A percentile compares a stretch with the other conserved stretches of the same genome.
Evolutionary conservation across 805 yeast species (phyloP).

Genomic region (Metschnikowia sp.): DNA sequence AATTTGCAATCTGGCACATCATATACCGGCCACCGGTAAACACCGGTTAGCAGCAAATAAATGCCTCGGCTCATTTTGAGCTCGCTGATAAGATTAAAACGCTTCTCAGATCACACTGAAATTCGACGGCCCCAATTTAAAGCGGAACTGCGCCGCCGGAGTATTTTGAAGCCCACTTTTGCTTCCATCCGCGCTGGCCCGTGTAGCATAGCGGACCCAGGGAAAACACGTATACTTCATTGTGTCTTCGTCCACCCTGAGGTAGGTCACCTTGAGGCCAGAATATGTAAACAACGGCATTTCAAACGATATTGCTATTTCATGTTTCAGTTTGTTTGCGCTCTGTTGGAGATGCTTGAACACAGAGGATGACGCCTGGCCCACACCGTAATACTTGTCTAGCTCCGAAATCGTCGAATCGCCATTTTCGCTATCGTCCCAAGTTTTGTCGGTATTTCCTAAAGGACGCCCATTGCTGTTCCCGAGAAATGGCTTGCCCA

Average conservation of each 20-base stretch:
- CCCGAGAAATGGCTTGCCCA: neutral
- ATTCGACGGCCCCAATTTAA: slow-evolving; percentile 13
- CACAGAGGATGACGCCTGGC: slow-evolving; percentile 31
- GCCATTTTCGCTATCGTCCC: neutral
- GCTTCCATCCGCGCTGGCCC: slow-evolving; percentile 2
- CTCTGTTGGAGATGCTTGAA: slow-evolving; percentile 13
- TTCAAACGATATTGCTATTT: slow-evolving; percentile 26
- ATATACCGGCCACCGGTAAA: too few relatives aligned
- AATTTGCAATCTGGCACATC: too few relatives aligned
- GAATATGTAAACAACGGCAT: slow-evolving; percentile 55
- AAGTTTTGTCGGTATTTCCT: neutral
- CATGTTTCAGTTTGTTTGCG: slow-evolving; percentile 13
- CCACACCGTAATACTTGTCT: slow-evolving; percentile 34
- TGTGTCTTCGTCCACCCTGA: slow-evolving; percentile 62
- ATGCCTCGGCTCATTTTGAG: too few relatives aligned
- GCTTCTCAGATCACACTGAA: neutral
- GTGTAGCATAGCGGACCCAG: slow-evolving; percentile 63
- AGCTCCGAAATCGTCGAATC: slow-evolving; percentile 16
- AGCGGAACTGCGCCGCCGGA: slow-evolving; percentile 11
- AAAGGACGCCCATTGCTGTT: neutral
- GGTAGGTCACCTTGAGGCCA: slow-evolving; percentile 62
- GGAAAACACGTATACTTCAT: slow-evolving; percentile 69
- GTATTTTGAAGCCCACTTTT: neutral
- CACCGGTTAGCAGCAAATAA: too few relatives aligned
- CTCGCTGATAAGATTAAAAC: neutral